Evolutionary conservation across 345 rosid genomes (phyloP), one percentile per base, ranked within the genome.

Genomic region (Eucalyptus leucophloia): DNA sequence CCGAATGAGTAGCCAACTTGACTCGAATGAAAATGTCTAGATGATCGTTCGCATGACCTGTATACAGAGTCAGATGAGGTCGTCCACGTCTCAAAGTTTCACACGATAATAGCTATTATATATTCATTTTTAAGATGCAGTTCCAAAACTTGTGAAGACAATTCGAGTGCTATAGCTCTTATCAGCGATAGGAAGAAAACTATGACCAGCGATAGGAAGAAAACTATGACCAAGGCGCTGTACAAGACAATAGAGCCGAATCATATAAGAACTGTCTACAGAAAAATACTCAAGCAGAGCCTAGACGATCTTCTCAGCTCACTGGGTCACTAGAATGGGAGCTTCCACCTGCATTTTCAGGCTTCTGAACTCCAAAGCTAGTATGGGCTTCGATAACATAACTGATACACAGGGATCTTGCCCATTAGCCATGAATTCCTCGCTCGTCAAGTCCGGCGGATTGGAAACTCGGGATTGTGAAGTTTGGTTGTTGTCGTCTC

Each of bases 301-400:
- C 90, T 42, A 88, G 60, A 56, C 91, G 88, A 87, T 86, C 88
- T 32, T 90, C 88, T 58, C 28, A n/a, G 92, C 85, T 65, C 86
- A 49, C 24, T 88, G 86, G 80, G 94, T 50, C 86, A 94, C 87
- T 83, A 94, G 92, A 90, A 88, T 87, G 81, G 99, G 99, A 87
- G 98, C 96, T 91, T 97, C 95, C 51, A 98, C 99, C 90, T 90
- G 93, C 99, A 98, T 97, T 91, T 93, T 95, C 89, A 98, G 92
- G 92, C 93, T 87, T 87, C 90, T 95, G 89, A 98, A 95, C 89
- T 96, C 93, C 91, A 98, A 92, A 88, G 99, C 98, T 83, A 98
- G 49, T 87, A 98, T 88, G 82, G 99, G 99, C 88, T 93, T 95
- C 10, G 99, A 97, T 81, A 95, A 90, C 98, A 98, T 90, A 72